Base-by-base conservation (phyloP, 164 flowering plant species). In the Chimonanthus salicifolius region DNA sequence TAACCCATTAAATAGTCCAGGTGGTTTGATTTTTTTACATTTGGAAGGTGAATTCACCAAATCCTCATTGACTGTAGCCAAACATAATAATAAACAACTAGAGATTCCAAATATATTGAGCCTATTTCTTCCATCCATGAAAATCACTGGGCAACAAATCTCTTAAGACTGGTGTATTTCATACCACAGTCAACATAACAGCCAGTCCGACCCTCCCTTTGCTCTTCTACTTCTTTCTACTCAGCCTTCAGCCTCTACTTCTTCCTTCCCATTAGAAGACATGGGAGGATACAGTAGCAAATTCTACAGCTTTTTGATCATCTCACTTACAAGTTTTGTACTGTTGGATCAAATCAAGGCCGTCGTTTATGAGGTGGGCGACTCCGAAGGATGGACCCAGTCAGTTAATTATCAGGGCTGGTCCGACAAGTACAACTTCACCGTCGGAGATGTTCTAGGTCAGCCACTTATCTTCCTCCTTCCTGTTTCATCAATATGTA, bases 391-490 rank as follows among this genome's bases (percentile, higher is more conserved):
- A 15, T 87, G 87, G 90, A 60, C 64, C 51, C 8, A 68, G 0
- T 81, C 81, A 9, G n/a, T 15, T 0, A 73, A 83, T 73, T 85
- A 67, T 33, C 68, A 46, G 13, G 16, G 51, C 2, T 87, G 90
- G 90, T 74, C 86, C 3, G 58, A 77, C 64, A 73, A 72, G 46
- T 77, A 84, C 83, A 81, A 80, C 77, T 87, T 85, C 71, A 78
- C 45, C 15, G 71, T 75, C 9, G 90, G 88, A 44, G 90, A 87
- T 75, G 77, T 79, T 78, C 81, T 87, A 7, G 84, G 88, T 87
- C 69, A 58, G 78, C 64, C 46, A 4, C 48, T 49, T 11, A 43
- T 70, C n/a, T 13, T 16, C n/a, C 49, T 46, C 69, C 46, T 11
- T 5, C 45, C 4, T 44, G 49, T n/a, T 63, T 63, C 44, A 63